These are phyloP conservation scores for Malassezia brasiliensis DNA, from an alignment of 1,284 basidiomycete species.

Conservation along the genomic window DNA sequence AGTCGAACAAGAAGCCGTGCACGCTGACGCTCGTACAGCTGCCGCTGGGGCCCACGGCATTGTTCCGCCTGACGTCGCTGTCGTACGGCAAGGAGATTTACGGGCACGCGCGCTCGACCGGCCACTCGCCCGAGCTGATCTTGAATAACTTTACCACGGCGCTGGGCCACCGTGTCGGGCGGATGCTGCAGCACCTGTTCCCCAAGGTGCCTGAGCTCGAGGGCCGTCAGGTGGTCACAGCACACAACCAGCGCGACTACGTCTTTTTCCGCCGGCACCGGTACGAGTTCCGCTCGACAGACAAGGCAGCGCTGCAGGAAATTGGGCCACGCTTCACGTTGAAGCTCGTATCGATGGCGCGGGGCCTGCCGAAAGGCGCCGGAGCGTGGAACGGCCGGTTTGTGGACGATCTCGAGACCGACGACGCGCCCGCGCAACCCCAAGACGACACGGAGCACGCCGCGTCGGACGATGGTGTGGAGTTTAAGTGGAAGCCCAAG, in stretches of 20 bases:
- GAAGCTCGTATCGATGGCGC: constrained; percentile 79
- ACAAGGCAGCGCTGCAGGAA: constrained; percentile 84
- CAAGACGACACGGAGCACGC: constrained; percentile 8
- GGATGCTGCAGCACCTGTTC: constrained; percentile 89
- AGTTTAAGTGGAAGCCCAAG: constrained; percentile 46
- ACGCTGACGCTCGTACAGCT: constrained; percentile 84
- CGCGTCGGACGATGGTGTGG: constrained; percentile 30
- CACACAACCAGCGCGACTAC: constrained; percentile 97
- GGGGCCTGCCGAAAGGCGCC: constrained; percentile 63
- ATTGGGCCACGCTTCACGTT: constrained; percentile 96
- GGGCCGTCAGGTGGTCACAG: constrained; percentile 89
- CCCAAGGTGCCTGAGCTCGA: constrained; percentile 90
- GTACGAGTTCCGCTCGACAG: constrained; percentile 73
- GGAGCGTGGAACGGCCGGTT: constrained; percentile 58
- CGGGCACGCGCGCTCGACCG: constrained; percentile 80
- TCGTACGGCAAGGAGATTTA: constrained; percentile 70
- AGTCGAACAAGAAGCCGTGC: constrained; percentile 66
- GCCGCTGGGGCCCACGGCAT: constrained; percentile 84
- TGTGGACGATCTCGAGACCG: constrained; percentile 32
- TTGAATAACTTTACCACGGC: constrained; percentile 91
- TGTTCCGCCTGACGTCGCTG: constrained; percentile 87
- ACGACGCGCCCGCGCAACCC: constrained; percentile 24
- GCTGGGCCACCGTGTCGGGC: constrained; percentile 81
- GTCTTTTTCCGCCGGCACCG: constrained; percentile 93
- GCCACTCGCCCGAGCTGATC: constrained; percentile 89